Base-by-base conservation (phyloP, 129 eudicot species). In the Flaveria linearis region DNA sequence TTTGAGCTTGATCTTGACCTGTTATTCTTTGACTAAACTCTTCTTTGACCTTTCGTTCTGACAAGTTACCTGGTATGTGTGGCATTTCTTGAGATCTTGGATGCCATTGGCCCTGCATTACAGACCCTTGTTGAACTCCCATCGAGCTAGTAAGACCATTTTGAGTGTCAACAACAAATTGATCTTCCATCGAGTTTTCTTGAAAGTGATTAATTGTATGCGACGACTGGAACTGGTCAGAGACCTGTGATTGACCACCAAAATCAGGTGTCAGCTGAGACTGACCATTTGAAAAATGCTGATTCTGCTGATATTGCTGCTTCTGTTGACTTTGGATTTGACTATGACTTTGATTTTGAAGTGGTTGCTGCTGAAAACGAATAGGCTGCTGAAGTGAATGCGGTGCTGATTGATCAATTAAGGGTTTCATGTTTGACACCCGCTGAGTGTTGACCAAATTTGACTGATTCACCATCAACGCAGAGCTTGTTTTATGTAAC, bases 1-100 rank as follows among this genome's bases (percentile, higher is more conserved):
- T 77, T 72, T 91, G 90, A 62, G 97, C 89, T 69, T 79, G 87
- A 83, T 84, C 91, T 87, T 83, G 89, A 65, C 82, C 89, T 12
- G 76, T 65, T 78, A 86, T 71, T 77, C 95, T 86, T 60, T 91
- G 94, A 52, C 68, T 71, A 65, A 81, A 86, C 22, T 87, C 96
- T 76, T 86, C 85, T 69, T 81, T 90, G 71, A 95, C 77, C 78
- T 71, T 81, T 68, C 84, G 86, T 61, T 87, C 85, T 65, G 76
- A 77, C 75, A 78, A 16, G 63, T 78, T 76, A 70, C 80, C 84
- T 30, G 81, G 42, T 80, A 78, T 55, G 26, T 69, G 83, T 52
- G 88, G 76, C 60, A 76, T 70, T 64, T 90, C 92, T 77, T 84
- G 87, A 17, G 91, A 82, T 60, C 82, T 86, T 33, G 97, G 63